These are phyloP conservation scores for Venturiaceae sp. DNA, from an alignment of 2,329 filamentous ascomycete genomes.

Conservation along the genomic window DNA sequence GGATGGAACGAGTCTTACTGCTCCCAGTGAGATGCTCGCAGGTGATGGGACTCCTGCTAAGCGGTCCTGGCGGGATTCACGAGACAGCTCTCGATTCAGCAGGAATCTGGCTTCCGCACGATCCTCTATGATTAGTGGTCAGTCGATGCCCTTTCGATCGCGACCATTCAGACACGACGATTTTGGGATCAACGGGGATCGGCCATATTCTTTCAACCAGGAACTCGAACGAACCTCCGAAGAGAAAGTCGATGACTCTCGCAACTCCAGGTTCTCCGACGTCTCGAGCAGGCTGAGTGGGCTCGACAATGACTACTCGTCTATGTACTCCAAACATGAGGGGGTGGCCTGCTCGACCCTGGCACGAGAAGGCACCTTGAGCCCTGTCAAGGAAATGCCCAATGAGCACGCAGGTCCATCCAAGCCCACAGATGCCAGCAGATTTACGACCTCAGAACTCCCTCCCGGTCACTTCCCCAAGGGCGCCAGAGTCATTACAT, in stretches of 20 bases:
- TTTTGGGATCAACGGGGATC: not conserved
- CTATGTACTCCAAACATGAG: not conserved
- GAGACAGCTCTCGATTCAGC: slow-evolving; percentile 3
- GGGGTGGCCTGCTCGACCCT: not conserved
- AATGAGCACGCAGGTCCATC: not conserved
- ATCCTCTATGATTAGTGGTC: slow-evolving; percentile 5
- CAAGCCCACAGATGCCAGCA: not conserved
- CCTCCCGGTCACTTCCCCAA: not conserved
- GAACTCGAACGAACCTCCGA: not conserved
- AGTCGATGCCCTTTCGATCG: slow-evolving; percentile 4
- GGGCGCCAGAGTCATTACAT: not conserved
- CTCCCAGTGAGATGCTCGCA: slow-evolving; percentile 5
- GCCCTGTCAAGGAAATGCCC: not conserved
- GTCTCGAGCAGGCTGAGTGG: not conserved
- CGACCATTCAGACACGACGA: not conserved
- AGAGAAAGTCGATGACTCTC: not conserved
- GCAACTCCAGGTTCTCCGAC: not conserved
- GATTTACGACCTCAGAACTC: not conserved
- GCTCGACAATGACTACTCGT: not conserved
- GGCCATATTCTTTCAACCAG: not conserved
- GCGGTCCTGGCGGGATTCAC: slow-evolving; percentile 1
- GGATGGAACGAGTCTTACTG: slow-evolving; percentile 1
- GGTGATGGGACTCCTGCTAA: not conserved
- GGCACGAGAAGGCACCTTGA: not conserved
- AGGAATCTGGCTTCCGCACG: not conserved